These are phyloP conservation scores for Cladophialophora chaetospira DNA, from an alignment of 2,329 filamentous ascomycete genomes.

Conservation along the genomic window DNA sequence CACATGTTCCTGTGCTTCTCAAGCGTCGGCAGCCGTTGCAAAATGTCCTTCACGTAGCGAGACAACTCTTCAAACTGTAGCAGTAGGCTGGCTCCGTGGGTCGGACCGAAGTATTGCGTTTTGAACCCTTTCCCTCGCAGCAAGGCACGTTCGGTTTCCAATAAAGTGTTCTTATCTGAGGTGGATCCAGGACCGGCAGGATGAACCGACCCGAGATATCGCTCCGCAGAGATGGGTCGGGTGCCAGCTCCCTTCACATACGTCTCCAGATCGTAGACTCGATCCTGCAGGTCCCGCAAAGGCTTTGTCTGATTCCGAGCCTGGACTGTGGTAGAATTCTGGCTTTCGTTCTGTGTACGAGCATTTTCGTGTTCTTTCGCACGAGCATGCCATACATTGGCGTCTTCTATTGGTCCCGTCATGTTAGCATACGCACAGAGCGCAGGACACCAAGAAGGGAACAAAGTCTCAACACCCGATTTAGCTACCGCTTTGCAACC, in stretches of 20 bases:
- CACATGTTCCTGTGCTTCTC: constrained; percentile 24
- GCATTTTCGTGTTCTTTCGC: constrained; percentile 19
- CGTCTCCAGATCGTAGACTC: constrained; percentile 25
- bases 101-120: constrained; percentile 34
- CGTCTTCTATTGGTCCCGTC: constrained; percentile 19
- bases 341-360: neutral
- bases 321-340: constrained; percentile 5
- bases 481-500: neutral
- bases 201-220: constrained; percentile 17
- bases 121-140: constrained; percentile 32
- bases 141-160: constrained; percentile 29
- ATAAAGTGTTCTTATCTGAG: constrained; percentile 15
- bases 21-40: constrained; percentile 25
- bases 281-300: constrained; percentile 24
- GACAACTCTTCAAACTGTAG: constrained; percentile 34
- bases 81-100: constrained; percentile 30
- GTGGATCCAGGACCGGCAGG: constrained; percentile 2
- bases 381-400: constrained; percentile 26
- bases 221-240: constrained; percentile 20
- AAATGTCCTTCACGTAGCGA: constrained; percentile 31
- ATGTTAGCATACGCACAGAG: neutral
- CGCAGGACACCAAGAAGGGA: neutral
- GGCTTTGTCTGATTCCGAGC: constrained; percentile 14
- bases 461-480: neutral
- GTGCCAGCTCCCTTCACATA: constrained; percentile 21